Evolutionary conservation across 345 rosid species (phyloP).

Genomic region (Kernera saxatilis): DNA sequence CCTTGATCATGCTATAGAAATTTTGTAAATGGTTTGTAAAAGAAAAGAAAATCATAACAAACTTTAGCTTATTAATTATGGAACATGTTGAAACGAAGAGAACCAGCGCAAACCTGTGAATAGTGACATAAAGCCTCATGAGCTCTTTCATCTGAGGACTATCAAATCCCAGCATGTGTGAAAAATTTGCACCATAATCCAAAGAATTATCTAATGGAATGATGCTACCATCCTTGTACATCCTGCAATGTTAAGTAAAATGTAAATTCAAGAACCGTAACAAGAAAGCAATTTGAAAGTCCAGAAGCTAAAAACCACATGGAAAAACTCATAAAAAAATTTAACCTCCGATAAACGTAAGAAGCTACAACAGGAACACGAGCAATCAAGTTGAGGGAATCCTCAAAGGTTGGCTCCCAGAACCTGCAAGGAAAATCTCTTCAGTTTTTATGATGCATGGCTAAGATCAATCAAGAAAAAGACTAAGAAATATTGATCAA

Average conservation of each 20-base stretch:
- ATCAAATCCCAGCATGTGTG: slow-evolving; percentile 85
- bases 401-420: slow-evolving; percentile 92
- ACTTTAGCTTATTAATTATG: background rate
- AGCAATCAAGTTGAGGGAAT: slow-evolving; percentile 80
- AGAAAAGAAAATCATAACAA: background rate
- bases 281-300: background rate
- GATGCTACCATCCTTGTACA: slow-evolving; percentile 62
- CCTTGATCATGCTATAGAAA: background rate
- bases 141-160: slow-evolving; percentile 83
- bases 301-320: background rate
- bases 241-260: slow-evolving; percentile 34
- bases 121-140: slow-evolving; percentile 93
- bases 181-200: slow-evolving; percentile 88
- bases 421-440: slow-evolving; percentile 41
- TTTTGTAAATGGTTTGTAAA: background rate
- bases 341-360: slow-evolving; percentile 76
- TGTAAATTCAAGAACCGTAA: slow-evolving; percentile 1
- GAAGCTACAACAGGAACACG: slow-evolving; percentile 79
- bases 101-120: slow-evolving; percentile 59
- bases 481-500: background rate
- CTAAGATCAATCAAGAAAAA: background rate
- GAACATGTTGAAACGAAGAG: background rate
- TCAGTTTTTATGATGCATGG: slow-evolving; percentile 1
- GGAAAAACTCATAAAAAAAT: background rate
- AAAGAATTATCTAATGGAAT: slow-evolving; percentile 63